Evolutionary conservation across 768 basidiomycete genomes (phyloP).

Genomic region (Calocera viscosa): DNA sequence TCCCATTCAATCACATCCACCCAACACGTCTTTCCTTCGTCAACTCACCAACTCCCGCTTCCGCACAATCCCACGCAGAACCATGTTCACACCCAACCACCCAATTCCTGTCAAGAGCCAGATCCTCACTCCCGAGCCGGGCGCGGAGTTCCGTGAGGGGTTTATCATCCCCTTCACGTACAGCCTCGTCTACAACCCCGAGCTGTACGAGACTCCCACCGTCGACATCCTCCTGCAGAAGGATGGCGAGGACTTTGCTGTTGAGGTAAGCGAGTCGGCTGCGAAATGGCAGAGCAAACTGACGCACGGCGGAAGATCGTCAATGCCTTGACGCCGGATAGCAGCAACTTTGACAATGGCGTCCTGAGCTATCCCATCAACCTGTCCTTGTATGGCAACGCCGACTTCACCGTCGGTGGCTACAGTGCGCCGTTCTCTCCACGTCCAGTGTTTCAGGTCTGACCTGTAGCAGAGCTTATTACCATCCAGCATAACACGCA

Average conservation of each 20-base stretch:
- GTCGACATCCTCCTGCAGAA: neutral
- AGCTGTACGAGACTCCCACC: neutral
- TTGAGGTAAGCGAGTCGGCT: neutral
- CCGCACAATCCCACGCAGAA: too few relatives aligned
- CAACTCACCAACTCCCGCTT: too few relatives aligned
- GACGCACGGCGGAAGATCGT: neutral
- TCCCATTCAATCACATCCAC: neutral
- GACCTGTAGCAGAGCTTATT: neutral
- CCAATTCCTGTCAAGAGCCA: neutral
- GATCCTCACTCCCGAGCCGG: neutral
- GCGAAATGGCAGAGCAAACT: neutral
- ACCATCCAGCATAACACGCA: neutral
- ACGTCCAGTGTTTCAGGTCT: neutral
- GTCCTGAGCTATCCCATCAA: neutral
- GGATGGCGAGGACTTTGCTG: neutral
- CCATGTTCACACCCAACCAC: too few relatives aligned
- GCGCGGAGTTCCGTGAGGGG: neutral
- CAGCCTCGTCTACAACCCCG: neutral
- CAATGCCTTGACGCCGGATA: neutral
- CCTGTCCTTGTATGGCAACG: neutral
- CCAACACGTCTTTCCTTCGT: neutral
- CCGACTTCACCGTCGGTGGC: neutral
- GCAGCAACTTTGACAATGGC: neutral
- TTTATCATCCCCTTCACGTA: neutral
- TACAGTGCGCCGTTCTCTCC: neutral